Evolutionary conservation across 2,329 filamentous ascomycete genomes (phyloP), one percentile per base, ranked within the genome.

Genomic region (Aspergillus niger): DNA sequence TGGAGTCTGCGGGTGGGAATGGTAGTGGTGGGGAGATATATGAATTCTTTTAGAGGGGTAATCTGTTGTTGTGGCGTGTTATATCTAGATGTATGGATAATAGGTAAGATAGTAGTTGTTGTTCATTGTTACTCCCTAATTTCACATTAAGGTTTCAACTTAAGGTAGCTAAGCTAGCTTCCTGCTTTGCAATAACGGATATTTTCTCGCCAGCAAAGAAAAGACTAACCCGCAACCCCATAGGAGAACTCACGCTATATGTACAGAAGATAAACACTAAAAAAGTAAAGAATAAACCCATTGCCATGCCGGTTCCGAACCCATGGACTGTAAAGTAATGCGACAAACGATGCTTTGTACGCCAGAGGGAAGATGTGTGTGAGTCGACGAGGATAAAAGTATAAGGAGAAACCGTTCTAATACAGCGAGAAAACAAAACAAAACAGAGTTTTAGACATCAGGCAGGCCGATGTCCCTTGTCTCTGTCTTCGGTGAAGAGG

Each of bases 301-400:
- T 72, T 69, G 72, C 71, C 75, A 78, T 76, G 74, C 72, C 73
- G 67, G 71, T 72, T 72, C 74, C 67, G 32, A 73, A 72, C 69
- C 70, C 71, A 75, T 72, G 70, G 71, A 73, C 32, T 36, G 32
- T 36, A 36, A 36, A 36, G 32, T 67, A 74, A 78, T 78, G 76
- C 75, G 69, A 74, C 70, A 71, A 11, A 67, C 69, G 68, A 77
- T 75, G 70, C 71, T 75, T 71, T 69, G 68, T 75, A 74, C 77
- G 76, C 77, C 77, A 70, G 77, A 78, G 77, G 75, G 76, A 77
- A 73, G 76, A 78, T 69, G 74, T 70, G 67, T 66, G 65, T 36
- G 32, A 36, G 32, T 13, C 32, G 67, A 70, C 66, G 63, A 65
- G 63, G 62, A 58, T 63, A 60, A 62, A 66, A 69, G 65, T 63